These are phyloP conservation scores for Coemansia sp. DNA, from an alignment of 192 early-diverging fungal genomes.

Conservation along the genomic window DNA sequence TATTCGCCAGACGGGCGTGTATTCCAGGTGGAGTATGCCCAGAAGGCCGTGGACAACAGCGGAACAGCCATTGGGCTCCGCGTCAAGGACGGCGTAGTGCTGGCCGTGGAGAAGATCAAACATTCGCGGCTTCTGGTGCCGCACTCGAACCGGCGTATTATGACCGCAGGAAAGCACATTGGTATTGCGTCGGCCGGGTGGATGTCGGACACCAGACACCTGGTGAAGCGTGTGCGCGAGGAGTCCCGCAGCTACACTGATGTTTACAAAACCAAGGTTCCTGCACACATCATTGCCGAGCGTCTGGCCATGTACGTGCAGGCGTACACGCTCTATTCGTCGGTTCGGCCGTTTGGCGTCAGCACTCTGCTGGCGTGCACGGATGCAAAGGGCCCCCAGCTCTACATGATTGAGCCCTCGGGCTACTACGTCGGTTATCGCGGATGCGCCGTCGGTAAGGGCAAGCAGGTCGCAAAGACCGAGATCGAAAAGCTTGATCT, in stretches of 20 bases:
- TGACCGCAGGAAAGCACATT: slow-evolving; percentile 87
- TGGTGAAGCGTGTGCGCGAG: slow-evolving; percentile 86
- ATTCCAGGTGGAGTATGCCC: slow-evolving; percentile 99
- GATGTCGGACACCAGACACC: slow-evolving; percentile 86
- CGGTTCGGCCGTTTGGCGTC: slow-evolving; percentile 91
- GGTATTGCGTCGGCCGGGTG: slow-evolving; percentile 94
- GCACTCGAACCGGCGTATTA: slow-evolving; percentile 89
- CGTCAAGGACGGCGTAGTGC: slow-evolving; percentile 91
- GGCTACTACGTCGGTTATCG: slow-evolving; percentile 97
- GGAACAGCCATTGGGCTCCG: slow-evolving; percentile 95
- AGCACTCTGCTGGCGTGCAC: slow-evolving; percentile 80
- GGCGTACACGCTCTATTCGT: slow-evolving; percentile 96
- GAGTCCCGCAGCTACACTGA: slow-evolving; percentile 89
- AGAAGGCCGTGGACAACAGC: slow-evolving; percentile 98
- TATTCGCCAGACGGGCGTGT: slow-evolving; percentile 99
- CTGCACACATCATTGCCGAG: slow-evolving; percentile 91
- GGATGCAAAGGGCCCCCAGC: slow-evolving; percentile 77
- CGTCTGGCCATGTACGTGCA: slow-evolving; percentile 90
- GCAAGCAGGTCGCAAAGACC: slow-evolving; percentile 95
- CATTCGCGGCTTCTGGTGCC: slow-evolving; percentile 93
- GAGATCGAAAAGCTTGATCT: slow-evolving; percentile 97
- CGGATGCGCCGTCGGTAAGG: slow-evolving; percentile 94
- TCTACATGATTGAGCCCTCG: slow-evolving; percentile 97
- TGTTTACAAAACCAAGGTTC: slow-evolving; percentile 77
- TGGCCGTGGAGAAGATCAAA: slow-evolving; percentile 95